These are phyloP conservation scores for Fallopia convolvulus DNA, from an alignment of 148 eudicot species.

Conservation along the genomic window DNA sequence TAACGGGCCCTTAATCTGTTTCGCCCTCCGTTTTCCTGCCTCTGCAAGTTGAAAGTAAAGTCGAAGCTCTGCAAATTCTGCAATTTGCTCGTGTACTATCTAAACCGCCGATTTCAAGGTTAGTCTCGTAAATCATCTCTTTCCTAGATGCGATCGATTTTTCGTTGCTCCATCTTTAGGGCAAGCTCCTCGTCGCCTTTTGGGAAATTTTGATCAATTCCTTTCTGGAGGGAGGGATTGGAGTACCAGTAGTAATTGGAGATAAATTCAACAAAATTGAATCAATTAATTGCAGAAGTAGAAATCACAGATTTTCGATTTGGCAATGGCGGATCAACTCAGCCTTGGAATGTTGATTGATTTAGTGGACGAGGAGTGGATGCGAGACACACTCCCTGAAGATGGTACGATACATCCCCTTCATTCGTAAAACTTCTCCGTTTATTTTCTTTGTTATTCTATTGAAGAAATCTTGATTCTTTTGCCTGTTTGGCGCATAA, in stretches of 20 bases:
- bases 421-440: neutral
- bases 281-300: neutral
- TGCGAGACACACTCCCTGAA: constrained; percentile 79
- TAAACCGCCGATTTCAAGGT: neutral
- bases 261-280: neutral
- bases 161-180: neutral
- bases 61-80: neutral
- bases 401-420: constrained; percentile 38
- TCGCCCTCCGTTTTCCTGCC: neutral
- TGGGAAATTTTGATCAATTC: too few relatives aligned
- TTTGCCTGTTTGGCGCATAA: constrained; percentile 29
- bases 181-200: neutral
- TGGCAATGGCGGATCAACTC: constrained; percentile 54
- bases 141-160: neutral
- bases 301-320: neutral
- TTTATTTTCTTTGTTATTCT: constrained; percentile 7
- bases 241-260: neutral
- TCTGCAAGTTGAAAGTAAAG: neutral
- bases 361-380: constrained; percentile 88
- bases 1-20: neutral
- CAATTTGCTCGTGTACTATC: neutral
- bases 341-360: constrained; percentile 73
- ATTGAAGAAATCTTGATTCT: neutral
- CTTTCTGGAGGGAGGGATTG: neutral
- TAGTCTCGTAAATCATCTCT: neutral